Conservation (phyloP, 2,329 filamentous ascomycete species). For the Colletotrichum sp. region DNA sequence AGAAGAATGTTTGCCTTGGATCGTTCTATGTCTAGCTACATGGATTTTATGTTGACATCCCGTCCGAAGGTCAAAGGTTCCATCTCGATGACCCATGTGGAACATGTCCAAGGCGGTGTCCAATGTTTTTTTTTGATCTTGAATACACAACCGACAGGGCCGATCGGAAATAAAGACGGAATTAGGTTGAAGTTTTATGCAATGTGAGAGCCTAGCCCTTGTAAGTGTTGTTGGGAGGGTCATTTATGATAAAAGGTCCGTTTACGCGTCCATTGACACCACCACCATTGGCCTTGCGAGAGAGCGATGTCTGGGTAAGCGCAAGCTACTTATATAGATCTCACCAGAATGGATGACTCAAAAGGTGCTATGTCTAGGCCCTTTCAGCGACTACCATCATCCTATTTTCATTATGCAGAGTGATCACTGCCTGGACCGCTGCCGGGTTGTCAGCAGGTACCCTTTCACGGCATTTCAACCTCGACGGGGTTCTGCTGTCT, state of each 20-base stretch:
- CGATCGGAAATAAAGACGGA: background rate
- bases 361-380: too few relatives aligned
- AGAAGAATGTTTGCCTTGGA: background rate
- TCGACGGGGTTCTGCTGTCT: accelerated
- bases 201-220: background rate
- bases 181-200: accelerated
- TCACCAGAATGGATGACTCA: too few relatives aligned
- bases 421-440: background rate
- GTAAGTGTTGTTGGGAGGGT: background rate
- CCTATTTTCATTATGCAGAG: background rate
- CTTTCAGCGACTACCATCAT: background rate
- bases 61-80: background rate
- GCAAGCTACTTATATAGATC: background rate
- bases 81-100: background rate
- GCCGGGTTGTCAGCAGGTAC: background rate
- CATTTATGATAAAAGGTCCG: background rate
- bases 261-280: too few relatives aligned
- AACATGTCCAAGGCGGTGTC: background rate
- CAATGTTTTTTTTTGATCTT: background rate
- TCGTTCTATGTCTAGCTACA: background rate
- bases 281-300: background rate
- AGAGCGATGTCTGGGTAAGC: background rate
- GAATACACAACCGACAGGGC: background rate
- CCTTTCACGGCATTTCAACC: background rate
- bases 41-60: accelerated